A percentile compares a stretch with the other conserved stretches of the same genome.
Evolutionary conservation across 2,329 filamentous ascomycete species (phyloP).

Genomic region (Stagonosporopsis chrysanthemi): DNA sequence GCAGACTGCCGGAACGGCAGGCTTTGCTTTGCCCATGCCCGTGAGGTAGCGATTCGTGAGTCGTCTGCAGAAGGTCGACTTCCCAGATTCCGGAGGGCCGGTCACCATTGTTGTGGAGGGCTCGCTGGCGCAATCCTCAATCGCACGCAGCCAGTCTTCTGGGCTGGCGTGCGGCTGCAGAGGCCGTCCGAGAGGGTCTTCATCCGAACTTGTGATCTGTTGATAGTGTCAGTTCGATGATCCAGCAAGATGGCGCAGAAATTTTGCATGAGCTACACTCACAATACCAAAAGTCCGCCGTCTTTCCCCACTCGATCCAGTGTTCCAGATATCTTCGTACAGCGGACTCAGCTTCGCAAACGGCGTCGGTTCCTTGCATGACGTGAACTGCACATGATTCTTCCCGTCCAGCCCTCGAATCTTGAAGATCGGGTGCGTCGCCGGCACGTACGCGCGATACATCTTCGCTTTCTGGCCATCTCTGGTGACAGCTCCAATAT

Average conservation of each 20-base stretch:
- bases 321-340: slow-evolving; percentile 72
- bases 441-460: slow-evolving; percentile 69
- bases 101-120: slow-evolving; percentile 65
- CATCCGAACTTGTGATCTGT: slow-evolving; percentile 40
- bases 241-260: not conserved
- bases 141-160: slow-evolving; percentile 62
- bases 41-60: slow-evolving; percentile 73
- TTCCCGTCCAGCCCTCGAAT: slow-evolving; percentile 64
- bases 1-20: slow-evolving; percentile 53
- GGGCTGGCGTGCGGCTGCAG: slow-evolving; percentile 60
- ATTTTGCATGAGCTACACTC: slow-evolving; percentile 27
- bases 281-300: slow-evolving; percentile 45
- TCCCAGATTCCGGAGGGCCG: slow-evolving; percentile 76
- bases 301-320: slow-evolving; percentile 36
- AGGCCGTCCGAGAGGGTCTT: slow-evolving; percentile 37
- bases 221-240: slow-evolving; percentile 9
- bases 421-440: slow-evolving; percentile 73
- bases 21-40: slow-evolving; percentile 41
- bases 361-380: slow-evolving; percentile 58
- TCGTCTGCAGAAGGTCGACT: slow-evolving; percentile 75
- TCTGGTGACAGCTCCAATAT: slow-evolving; percentile 57
- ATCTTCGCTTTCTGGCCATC: slow-evolving; percentile 23
- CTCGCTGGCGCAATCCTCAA: slow-evolving; percentile 46
- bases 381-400: slow-evolving; percentile 57
- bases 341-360: slow-evolving; percentile 70